phyloP scores from a whole-genome alignment of 2,329 filamentous ascomycete genomes.

The Trichoderma guizhouense region DNA sequence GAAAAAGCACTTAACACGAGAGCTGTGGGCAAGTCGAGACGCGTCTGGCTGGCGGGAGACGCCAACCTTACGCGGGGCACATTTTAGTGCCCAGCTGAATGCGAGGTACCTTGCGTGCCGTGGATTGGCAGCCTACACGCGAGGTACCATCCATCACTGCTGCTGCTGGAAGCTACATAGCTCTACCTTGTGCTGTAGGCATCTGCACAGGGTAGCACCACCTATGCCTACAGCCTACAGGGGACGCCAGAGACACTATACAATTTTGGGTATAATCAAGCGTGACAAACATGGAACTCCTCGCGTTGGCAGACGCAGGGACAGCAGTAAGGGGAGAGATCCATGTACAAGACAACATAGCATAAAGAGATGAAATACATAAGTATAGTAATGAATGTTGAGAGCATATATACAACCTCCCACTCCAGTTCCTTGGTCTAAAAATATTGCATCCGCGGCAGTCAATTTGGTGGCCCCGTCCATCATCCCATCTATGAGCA shows the following conservation, averaged over 20 bases:
- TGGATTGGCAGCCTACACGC: neutral
- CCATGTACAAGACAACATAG: neutral
- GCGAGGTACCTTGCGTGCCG: neutral
- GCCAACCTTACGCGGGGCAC: slow-evolving; percentile 32
- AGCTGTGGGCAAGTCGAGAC: slow-evolving; percentile 15
- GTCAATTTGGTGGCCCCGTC: slow-evolving; percentile 15
- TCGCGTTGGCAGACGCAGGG: neutral
- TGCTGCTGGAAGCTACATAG: neutral
- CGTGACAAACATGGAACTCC: neutral
- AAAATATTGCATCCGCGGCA: neutral
- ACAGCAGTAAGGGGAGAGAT: neutral
- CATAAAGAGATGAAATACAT: neutral
- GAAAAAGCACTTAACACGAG: slow-evolving; percentile 21
- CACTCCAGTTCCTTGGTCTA: neutral
- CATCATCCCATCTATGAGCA: neutral
- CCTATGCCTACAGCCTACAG: neutral
- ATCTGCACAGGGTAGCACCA: neutral
- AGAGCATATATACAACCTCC: neutral
- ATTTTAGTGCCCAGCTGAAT: neutral
- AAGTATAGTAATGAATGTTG: neutral
- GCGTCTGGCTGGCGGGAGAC: slow-evolving; percentile 22
- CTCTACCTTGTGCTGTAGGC: neutral
- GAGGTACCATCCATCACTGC: neutral
- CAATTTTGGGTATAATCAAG: neutral
- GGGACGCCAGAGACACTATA: neutral